Evolutionary conservation across 306 rosid genomes (phyloP), one percentile per base, ranked within the genome.

Genomic region (Citrullus mucosospermus): DNA sequence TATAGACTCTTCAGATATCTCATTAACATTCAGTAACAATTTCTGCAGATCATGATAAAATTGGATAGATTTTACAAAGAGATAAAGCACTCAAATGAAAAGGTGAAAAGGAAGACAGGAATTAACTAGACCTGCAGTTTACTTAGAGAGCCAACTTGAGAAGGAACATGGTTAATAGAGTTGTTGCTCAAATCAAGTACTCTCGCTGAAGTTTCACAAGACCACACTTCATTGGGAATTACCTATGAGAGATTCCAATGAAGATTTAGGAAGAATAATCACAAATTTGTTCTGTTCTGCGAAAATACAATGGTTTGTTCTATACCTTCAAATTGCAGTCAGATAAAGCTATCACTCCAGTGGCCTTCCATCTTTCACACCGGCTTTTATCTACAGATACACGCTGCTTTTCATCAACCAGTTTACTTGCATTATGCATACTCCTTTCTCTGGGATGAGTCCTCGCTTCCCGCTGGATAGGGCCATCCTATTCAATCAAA

Each of bases 221-320:
- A 79, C 98, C 97, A 95, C 75, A 92, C 95, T 87, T 90, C 95
- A 72, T 85, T 85, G 30, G 97, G 98, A 75, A 95, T 82, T 78
- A 71, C 93, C 98, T 95, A 81, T 17, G 50, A 82, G 70, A 84
- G 71, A 38, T 82, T 80, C 48, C 46, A 63, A 86, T 43, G 32
- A 28, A 77, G 36, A 76, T 39, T n/a, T 13, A 4, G 15, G 4
- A 44, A 41, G 55, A 30, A 44, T 2, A 71, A 72, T 25, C 30
- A 56, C 41, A 44, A n/a, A 15, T 32, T 54, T 68, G 13, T 10
- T 25, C n/a, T 71, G 51, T 72, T 51, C 61, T 54, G 28, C 18
- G 57, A 36, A 39, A 43, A 43, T 36, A 62, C n/a, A 7, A 20
- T 71, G 39, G 53, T 38, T 72, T 50, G 36, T 43, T 43, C 34